These are phyloP conservation scores for Skeletonema menzelii DNA, from an alignment of 108 stramenopile species.

Conservation along the genomic window DNA sequence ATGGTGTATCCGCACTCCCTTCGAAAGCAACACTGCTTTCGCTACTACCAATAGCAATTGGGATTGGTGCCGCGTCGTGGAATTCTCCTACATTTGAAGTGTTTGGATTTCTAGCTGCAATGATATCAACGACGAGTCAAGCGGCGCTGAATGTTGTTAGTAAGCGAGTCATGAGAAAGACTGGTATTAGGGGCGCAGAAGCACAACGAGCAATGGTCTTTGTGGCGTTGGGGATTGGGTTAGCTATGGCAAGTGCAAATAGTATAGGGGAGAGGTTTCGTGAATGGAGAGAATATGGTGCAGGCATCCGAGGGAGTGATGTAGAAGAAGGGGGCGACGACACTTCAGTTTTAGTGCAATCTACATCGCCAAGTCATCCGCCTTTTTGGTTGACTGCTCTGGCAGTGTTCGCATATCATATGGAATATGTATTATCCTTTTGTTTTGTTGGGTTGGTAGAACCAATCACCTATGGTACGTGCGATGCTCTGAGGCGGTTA, in stretches of 20 bases:
- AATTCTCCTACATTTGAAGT: conserved; percentile 71
- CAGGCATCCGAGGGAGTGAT: conserved; percentile 5
- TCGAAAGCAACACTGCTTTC: conserved; percentile 49
- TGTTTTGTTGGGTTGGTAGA: conserved; percentile 70
- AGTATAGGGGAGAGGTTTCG: conserved; percentile 26
- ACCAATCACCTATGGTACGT: conserved; percentile 77
- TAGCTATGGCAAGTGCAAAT: conserved; percentile 37
- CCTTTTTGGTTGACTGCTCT: conserved; percentile 56
- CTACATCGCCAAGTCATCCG: conserved; percentile 26
- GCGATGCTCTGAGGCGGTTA: conserved; percentile 72
- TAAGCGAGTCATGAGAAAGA: conserved; percentile 62
- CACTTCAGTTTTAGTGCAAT: conserved; percentile 11
- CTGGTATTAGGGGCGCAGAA: conserved; percentile 53
- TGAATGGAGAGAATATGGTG: conserved; percentile 15
- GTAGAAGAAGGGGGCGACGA: not conserved
- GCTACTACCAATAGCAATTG: conserved; percentile 70
- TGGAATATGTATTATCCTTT: conserved; percentile 76
- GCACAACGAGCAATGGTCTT: conserved; percentile 76
- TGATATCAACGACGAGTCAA: conserved; percentile 67
- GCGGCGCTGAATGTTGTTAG: conserved; percentile 68
- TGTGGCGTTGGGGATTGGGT: conserved; percentile 61
- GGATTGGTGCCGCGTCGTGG: conserved; percentile 79
- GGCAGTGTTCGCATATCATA: conserved; percentile 69
- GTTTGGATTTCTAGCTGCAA: conserved; percentile 65
- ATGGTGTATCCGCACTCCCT: conserved; percentile 66